phyloP scores from a whole-genome alignment of 2,329 filamentous ascomycete species.

The Scytalidium sp. region DNA sequence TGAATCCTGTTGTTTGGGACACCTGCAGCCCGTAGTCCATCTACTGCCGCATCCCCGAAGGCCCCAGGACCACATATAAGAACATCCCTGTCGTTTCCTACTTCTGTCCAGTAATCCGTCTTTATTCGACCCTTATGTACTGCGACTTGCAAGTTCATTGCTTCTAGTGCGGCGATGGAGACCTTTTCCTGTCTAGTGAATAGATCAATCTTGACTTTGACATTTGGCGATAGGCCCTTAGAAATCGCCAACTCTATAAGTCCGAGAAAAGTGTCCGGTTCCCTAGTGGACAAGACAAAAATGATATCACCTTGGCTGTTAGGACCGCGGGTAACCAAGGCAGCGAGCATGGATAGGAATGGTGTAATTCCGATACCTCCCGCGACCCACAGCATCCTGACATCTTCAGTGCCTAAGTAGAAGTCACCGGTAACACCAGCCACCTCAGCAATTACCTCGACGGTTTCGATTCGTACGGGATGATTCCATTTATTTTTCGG shows the following conservation, averaged over 20 bases:
- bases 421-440: slow-evolving; percentile 2
- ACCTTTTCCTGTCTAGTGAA: not conserved
- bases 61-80: slow-evolving; percentile 20
- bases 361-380: slow-evolving; percentile 32
- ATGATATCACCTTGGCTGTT: not conserved
- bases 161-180: not conserved
- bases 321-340: slow-evolving; percentile 3
- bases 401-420: not conserved
- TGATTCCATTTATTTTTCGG: not conserved
- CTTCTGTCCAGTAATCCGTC: not conserved
- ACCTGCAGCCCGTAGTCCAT: slow-evolving; percentile 12
- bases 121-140: not conserved
- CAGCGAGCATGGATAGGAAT: slow-evolving; percentile 26
- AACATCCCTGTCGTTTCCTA: not conserved
- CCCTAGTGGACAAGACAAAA: slow-evolving; percentile 1
- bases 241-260: not conserved
- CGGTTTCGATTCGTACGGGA: not conserved
- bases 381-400: slow-evolving; percentile 15
- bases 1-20: not conserved
- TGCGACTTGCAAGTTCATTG: not conserved
- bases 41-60: slow-evolving; percentile 17
- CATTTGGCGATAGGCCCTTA: not conserved
- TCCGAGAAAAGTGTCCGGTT: not conserved
- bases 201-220: not conserved
- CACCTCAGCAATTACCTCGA: not conserved